Conservation (phyloP, 139 green algal genomes). For the Dunaliella sp. region DNA sequence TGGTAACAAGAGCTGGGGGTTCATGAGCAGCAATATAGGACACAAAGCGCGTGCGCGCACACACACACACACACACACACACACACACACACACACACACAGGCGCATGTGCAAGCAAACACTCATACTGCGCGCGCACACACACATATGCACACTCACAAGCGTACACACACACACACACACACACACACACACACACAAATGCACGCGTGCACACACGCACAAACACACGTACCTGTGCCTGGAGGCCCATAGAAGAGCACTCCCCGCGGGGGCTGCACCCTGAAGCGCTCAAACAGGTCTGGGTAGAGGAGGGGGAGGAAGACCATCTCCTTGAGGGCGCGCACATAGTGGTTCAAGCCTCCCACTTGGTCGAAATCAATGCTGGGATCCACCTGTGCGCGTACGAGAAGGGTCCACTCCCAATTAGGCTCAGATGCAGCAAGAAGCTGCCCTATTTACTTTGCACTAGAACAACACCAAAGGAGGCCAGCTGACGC, state of each 20-base stretch:
- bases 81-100: not conserved
- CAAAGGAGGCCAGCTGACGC: too few species aligned
- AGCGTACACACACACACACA: not conserved
- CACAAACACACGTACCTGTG: constrained; percentile 67
- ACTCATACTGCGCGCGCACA: not conserved
- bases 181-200: not conserved
- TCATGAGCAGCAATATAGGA: too few species aligned
- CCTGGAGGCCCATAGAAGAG: constrained; percentile 92
- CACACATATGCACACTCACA: not conserved
- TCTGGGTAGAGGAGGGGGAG: constrained; percentile 94
- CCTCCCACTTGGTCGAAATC: constrained; percentile 88
- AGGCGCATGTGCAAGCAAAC: not conserved
- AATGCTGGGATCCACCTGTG: constrained; percentile 80
- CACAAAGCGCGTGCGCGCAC: not conserved
- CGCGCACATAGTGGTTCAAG: constrained; percentile 79
- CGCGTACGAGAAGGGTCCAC: too few species aligned
- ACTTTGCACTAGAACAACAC: too few species aligned
- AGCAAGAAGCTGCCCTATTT: too few species aligned
- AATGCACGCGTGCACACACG: too few species aligned
- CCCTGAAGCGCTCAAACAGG: constrained; percentile 85
- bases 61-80: not conserved
- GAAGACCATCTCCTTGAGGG: constrained; percentile 98
- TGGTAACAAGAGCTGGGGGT: too few species aligned
- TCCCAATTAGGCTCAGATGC: not conserved
- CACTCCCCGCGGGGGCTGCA: constrained; percentile 83